Conservation (phyloP, 805 yeast species). For the Candida krabiensis region DNA sequence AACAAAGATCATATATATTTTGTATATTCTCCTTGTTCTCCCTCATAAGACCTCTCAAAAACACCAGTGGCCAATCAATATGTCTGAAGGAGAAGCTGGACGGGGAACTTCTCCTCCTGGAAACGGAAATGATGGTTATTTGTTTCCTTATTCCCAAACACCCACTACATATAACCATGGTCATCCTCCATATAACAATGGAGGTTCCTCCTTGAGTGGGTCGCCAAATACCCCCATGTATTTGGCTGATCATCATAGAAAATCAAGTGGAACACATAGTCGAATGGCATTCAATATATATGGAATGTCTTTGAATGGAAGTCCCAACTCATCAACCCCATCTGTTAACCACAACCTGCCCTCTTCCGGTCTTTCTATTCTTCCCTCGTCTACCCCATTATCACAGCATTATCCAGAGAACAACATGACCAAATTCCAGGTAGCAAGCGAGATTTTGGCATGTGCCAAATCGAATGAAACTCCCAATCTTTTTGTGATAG, state of each 20-base stretch:
- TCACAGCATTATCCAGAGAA: conserved; percentile 23
- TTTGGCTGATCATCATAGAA: conserved; percentile 24
- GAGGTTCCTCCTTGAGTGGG: conserved; percentile 16
- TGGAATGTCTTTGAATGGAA: conserved; percentile 35
- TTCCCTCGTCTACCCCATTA: conserved; percentile 22
- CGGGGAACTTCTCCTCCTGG: neutral
- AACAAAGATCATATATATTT: no score
- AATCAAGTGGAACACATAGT: conserved; percentile 40
- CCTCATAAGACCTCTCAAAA: no score
- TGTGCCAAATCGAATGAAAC: conserved; percentile 35
- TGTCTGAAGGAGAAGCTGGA: conserved; percentile 6
- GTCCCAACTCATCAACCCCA: conserved; percentile 13
- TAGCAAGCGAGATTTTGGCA: conserved; percentile 35
- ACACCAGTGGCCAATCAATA: no score
- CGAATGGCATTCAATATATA: conserved; percentile 61
- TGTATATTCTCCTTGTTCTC: no score
- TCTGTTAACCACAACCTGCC: conserved; percentile 17
- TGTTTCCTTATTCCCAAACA: conserved; percentile 8
- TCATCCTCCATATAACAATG: neutral
- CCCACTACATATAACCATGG: neutral
- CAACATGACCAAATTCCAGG: conserved; percentile 30
- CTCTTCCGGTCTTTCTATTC: conserved; percentile 20
- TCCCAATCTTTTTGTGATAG: conserved; percentile 37
- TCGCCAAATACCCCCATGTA: conserved; percentile 25
- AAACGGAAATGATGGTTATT: conserved; percentile 2